phyloP scores from a whole-genome alignment of 2,329 filamentous ascomycete genomes.

The Xylariaceae sp. region DNA sequence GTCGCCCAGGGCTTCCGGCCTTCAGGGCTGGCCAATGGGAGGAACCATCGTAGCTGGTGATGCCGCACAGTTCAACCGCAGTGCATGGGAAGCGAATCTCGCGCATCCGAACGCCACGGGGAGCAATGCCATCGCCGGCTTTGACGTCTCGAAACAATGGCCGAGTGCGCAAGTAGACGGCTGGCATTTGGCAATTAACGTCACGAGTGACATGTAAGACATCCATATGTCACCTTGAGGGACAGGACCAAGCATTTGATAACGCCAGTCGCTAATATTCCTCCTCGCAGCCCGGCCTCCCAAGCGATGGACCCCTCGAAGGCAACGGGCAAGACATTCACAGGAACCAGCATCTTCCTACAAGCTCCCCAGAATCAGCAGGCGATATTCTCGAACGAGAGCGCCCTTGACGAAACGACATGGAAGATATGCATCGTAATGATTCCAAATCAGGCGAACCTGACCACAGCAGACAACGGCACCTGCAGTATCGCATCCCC shows the following conservation, averaged over 20 bases:
- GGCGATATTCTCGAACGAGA: slow-evolving; percentile 14
- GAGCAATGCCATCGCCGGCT: slow-evolving; percentile 20
- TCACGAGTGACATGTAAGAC: slow-evolving; percentile 25
- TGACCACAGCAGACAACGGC: slow-evolving; percentile 16
- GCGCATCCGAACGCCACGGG: slow-evolving; percentile 30
- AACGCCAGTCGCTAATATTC: not conserved
- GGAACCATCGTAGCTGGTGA: slow-evolving; percentile 27
- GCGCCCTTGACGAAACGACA: slow-evolving; percentile 25
- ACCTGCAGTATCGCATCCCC: slow-evolving; percentile 21
- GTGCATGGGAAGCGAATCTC: slow-evolving; percentile 40
- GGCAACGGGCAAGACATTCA: slow-evolving; percentile 24
- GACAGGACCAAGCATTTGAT: not conserved
- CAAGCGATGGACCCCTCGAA: slow-evolving; percentile 24
- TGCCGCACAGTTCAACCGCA: slow-evolving; percentile 26
- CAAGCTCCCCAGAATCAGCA: slow-evolving; percentile 20
- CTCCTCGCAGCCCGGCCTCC: slow-evolving; percentile 19
- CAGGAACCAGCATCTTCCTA: slow-evolving; percentile 30
- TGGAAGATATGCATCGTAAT: slow-evolving; percentile 31
- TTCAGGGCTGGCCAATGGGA: slow-evolving; percentile 36
- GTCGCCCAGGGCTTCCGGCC: slow-evolving; percentile 33
- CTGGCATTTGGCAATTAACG: slow-evolving; percentile 28
- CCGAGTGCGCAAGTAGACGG: slow-evolving; percentile 49
- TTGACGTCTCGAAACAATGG: slow-evolving; percentile 40
- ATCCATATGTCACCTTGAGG: not conserved
- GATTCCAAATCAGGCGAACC: slow-evolving; percentile 23